A percentile compares a stretch with the other conserved stretches of the same genome.
Conservation (phyloP, 164 flowering plant genomes). For the Hamamelis virginiana region DNA sequence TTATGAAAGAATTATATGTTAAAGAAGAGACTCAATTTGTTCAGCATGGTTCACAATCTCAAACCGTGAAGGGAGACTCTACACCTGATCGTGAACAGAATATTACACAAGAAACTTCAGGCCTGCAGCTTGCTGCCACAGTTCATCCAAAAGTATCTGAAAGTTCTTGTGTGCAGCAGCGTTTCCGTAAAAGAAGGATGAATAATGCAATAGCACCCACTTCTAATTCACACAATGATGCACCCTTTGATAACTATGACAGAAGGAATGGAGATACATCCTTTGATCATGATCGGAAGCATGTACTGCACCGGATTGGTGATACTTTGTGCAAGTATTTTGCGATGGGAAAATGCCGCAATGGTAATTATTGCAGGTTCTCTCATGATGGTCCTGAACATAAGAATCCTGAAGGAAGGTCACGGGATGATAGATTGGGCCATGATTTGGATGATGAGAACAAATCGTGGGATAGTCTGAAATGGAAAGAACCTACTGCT, state of each 20-base stretch:
- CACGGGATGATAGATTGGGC: slow-evolving; percentile 17
- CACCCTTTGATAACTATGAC: slow-evolving; percentile 1
- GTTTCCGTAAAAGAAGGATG: not conserved
- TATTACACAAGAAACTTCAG: slow-evolving; percentile 3
- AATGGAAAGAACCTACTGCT: slow-evolving; percentile 3
- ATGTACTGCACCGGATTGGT: slow-evolving; percentile 18
- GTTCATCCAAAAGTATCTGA: slow-evolving; percentile 6
- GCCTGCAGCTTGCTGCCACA: not conserved
- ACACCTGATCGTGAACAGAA: slow-evolving; percentile 2
- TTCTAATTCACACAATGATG: not conserved
- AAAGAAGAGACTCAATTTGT: slow-evolving; percentile 3
- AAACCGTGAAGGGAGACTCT: not conserved
- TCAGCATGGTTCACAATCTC: slow-evolving; percentile 7
- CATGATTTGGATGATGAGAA: slow-evolving; percentile 15
- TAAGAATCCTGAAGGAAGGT: slow-evolving; percentile 17
- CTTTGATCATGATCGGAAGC: slow-evolving; percentile 26
- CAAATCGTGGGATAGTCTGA: slow-evolving; percentile 5
- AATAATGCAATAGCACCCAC: not conserved
- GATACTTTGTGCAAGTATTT: slow-evolving; percentile 40
- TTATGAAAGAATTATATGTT: not conserved
- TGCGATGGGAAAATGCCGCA: slow-evolving; percentile 41
- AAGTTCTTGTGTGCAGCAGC: slow-evolving; percentile 7
- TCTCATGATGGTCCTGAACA: slow-evolving; percentile 35
- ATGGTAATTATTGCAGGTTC: slow-evolving; percentile 44
- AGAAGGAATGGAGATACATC: slow-evolving; percentile 19